These are phyloP conservation scores for Pseudotsuga menziesii DNA, from an alignment of 75 land plant species.

Conservation along the genomic window DNA sequence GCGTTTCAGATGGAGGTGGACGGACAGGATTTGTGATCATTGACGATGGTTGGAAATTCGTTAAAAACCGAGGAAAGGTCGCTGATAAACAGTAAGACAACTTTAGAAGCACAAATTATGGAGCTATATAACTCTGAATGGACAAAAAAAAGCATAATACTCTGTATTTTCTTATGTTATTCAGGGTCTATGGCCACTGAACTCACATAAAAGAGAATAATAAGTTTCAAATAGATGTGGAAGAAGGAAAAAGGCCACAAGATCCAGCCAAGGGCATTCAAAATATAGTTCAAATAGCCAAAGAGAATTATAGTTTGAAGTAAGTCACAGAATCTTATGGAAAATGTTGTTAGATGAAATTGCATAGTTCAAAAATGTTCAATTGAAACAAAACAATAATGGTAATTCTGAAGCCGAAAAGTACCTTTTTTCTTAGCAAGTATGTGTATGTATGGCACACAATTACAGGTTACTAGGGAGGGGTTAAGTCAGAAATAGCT, in stretches of 20 bases:
- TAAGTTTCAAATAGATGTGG: constrained; percentile 53
- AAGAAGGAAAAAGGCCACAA: constrained; percentile 23
- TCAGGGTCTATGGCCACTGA: constrained; percentile 28
- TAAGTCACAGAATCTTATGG: constrained; percentile 15
- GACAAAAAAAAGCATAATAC: not conserved
- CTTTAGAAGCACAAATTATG: not conserved
- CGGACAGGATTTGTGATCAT: constrained; percentile 92
- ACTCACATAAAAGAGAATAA: constrained; percentile 64
- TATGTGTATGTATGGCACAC: constrained; percentile 95
- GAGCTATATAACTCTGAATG: not conserved
- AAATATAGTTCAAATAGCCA: constrained; percentile 36
- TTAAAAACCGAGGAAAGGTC: constrained; percentile 30
- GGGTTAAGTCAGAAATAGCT: constrained; percentile 54
- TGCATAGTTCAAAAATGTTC: not conserved
- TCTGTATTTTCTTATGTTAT: not conserved
- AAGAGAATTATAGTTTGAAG: constrained; percentile 55
- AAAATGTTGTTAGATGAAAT: not conserved
- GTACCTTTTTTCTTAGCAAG: not conserved
- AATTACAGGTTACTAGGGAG: constrained; percentile 95
- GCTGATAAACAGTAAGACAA: constrained; percentile 3
- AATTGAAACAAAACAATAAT: not conserved
- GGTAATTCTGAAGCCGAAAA: not conserved
- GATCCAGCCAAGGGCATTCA: constrained; percentile 28
- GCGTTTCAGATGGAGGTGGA: constrained; percentile 66
- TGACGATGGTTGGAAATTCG: constrained; percentile 97